A percentile compares a stretch with the other conserved stretches of the same genome.
Evolutionary conservation across 257 asterid genomes (phyloP).

Genomic region (Ligustrum vulgare): DNA sequence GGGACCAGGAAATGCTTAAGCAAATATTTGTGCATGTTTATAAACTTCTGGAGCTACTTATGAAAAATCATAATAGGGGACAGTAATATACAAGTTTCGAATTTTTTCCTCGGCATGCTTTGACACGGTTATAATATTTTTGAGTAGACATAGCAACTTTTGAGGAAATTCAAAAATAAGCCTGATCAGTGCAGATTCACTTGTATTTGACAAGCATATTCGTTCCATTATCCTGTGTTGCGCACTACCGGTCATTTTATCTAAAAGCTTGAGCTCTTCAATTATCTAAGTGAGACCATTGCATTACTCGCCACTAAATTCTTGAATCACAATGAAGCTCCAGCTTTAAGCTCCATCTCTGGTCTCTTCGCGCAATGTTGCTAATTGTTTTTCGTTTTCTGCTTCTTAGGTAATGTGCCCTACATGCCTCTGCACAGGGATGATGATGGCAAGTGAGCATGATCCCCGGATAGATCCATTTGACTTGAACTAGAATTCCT

Average conservation of each 20-base stretch:
- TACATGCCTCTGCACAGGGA: constrained; percentile 92
- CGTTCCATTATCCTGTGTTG: no score
- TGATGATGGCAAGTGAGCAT: constrained; percentile 97
- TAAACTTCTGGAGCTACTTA: background rate
- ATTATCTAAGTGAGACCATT: background rate
- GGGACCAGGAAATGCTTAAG: background rate
- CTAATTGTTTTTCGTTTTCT: background rate
- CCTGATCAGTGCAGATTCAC: no score
- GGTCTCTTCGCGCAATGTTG: no score
- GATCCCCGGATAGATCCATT: constrained; percentile 88
- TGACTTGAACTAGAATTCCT: constrained; percentile 39
- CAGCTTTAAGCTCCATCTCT: no score
- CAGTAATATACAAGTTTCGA: background rate
- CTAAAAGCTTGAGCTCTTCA: background rate
- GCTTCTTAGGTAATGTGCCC: constrained; percentile 81
- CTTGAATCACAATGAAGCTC: background rate
- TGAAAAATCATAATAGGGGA: background rate
- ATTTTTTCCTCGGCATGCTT: background rate
- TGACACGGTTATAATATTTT: background rate
- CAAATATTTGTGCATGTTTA: background rate
- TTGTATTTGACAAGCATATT: no score
- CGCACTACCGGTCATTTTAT: no score
- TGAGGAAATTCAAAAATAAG: no score
- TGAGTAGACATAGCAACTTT: no score
- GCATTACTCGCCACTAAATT: background rate